These are phyloP conservation scores for Aspergillus sclerotialis DNA, from an alignment of 2,329 filamentous ascomycete genomes.

Conservation along the genomic window DNA sequence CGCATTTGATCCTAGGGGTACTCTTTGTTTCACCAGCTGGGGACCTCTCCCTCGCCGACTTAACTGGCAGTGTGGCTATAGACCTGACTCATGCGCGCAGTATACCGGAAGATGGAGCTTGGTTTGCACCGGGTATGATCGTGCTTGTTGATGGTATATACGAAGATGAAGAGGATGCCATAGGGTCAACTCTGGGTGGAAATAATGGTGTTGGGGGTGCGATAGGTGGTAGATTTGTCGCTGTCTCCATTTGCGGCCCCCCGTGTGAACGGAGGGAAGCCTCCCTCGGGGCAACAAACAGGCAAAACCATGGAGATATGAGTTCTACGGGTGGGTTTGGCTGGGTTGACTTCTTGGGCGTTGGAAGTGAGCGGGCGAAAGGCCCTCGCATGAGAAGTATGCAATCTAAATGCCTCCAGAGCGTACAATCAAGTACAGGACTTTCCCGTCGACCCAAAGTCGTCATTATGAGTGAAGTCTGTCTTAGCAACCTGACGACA, in stretches of 20 bases:
- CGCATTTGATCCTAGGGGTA: constrained; percentile 80
- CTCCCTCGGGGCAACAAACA: constrained; percentile 65
- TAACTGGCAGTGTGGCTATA: constrained; percentile 79
- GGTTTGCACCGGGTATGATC: constrained; percentile 94
- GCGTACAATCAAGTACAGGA: constrained; percentile 16
- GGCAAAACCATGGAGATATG: constrained; percentile 24
- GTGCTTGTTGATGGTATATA: constrained; percentile 94
- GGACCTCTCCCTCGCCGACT: constrained; percentile 72
- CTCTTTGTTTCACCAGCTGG: constrained; percentile 75
- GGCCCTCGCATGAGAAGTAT: constrained; percentile 77
- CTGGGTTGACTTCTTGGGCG: constrained; percentile 93
- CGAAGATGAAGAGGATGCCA: constrained; percentile 72
- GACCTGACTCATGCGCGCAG: constrained; percentile 74
- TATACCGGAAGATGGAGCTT: constrained; percentile 78
- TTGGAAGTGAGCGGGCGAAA: constrained; percentile 79
- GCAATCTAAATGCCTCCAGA: constrained; percentile 59
- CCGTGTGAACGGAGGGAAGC: constrained; percentile 77
- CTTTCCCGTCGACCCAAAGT: constrained; percentile 44
- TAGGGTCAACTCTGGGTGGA: constrained; percentile 63
- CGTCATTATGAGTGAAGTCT: constrained; percentile 77
- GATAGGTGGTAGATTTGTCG: constrained; percentile 86
- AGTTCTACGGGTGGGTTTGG: constrained; percentile 73
- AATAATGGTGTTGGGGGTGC: constrained; percentile 79
- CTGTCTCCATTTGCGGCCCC: constrained; percentile 83
- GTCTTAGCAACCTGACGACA: constrained; percentile 76